Evolutionary conservation across 805 yeast species (phyloP), one percentile per base, ranked within the genome.

Genomic region (Lipomyces yamanashiensis): DNA sequence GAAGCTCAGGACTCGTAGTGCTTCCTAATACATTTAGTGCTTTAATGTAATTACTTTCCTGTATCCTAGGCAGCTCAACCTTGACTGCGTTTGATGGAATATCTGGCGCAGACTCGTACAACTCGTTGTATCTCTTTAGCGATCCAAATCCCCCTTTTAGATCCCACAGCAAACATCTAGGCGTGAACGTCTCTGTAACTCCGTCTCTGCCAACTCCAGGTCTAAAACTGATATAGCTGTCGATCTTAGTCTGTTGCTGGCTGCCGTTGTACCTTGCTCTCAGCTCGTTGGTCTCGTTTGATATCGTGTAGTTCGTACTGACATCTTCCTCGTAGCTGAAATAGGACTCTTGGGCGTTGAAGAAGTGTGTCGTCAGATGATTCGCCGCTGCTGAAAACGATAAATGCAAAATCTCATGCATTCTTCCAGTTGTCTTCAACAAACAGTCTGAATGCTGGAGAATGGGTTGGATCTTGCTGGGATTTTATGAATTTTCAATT

Each of bases 131-230:
- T 47, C 62, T 62, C 47, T 62, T 63, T 23, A 90, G 74, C 0
- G 90, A 78, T 0, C 98, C 97, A 71, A 81, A 83, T 0, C 71
- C 71, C 23, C 68, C 87, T 21, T 81, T 78, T 52, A 86, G 82
- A 66, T 95, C 98, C 87, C 92, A 90, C n/a, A 91, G 71, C 41
- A 91, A 71, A 0, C 89, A 84, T 60, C 98, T 77, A 0, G 99
- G 98, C n/a, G 87, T 80, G 72, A 85, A 90, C n/a, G 85, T 83
- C 0, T 83, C 82, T 0, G 84, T 75, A 49, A 79, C 66, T 1
- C 78, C 76, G 0, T 77, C 68, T 5, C 59, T n/a, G 8, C 64
- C 63, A 50, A 61, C n/a, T 0, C 80, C 80, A 5, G 82, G 77
- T 45, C 79, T 76, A 66, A 86, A 79, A 64, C 81, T 80, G 2